Conservation (phyloP, 2,329 filamentous ascomycete species). For the Aaosphaeria arxii region DNA sequence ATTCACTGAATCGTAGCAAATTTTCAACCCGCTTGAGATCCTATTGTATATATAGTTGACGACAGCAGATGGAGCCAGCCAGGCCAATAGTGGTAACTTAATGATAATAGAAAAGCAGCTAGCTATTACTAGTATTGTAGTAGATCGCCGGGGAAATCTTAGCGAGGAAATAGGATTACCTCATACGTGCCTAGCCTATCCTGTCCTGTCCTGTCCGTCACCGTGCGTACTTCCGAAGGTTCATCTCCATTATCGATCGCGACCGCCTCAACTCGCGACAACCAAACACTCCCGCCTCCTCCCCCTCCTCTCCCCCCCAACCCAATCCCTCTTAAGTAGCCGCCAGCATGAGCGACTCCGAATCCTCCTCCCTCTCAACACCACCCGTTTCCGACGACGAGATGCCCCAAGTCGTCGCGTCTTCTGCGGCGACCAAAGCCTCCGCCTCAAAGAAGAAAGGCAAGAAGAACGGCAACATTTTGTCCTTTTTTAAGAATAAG, state of each 20-base stretch:
- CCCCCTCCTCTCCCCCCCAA: constrained; percentile 55
- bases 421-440: constrained; percentile 22
- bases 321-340: constrained; percentile 48
- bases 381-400: constrained; percentile 60
- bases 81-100: too few relatives aligned
- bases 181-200: constrained; percentile 28
- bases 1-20: too few relatives aligned
- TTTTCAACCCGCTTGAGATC: too few relatives aligned
- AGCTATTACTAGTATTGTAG: neutral
- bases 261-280: constrained; percentile 16
- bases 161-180: constrained; percentile 34
- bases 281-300: constrained; percentile 43
- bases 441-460: constrained; percentile 20
- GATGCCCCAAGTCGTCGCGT: constrained; percentile 25
- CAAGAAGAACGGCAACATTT: constrained; percentile 33
- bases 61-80: too few relatives aligned
- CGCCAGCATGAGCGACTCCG: constrained; percentile 53
- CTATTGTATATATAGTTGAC: too few relatives aligned
- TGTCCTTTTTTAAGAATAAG: constrained; percentile 36
- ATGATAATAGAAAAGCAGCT: neutral
- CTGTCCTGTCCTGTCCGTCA: too few relatives aligned
- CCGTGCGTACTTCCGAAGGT: too few relatives aligned
- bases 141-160: constrained; percentile 1
- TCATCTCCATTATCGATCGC: constrained; percentile 12
- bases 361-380: constrained; percentile 56